Conservation (phyloP, 164 flowering plant species). For the Protea cynaroides region DNA sequence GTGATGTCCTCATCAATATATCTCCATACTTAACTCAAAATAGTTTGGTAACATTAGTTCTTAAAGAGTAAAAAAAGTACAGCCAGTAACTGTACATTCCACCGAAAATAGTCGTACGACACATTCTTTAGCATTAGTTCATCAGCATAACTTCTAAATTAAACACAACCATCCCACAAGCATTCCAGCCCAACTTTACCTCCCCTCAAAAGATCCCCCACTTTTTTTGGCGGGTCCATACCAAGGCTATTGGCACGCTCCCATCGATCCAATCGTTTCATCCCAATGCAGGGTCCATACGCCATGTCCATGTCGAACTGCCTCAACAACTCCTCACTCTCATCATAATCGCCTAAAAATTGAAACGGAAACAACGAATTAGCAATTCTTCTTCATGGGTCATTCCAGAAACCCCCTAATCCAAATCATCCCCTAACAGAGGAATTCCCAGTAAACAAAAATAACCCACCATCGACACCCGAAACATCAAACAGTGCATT, state of each 20-base stretch:
- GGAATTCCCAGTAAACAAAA: not conserved
- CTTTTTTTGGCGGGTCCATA: slow-evolving; percentile 60
- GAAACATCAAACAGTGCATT: no score
- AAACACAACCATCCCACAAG: slow-evolving; percentile 76
- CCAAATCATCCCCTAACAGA: no score
- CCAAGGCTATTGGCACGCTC: slow-evolving; percentile 65
- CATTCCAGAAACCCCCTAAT: no score
- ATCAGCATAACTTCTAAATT: slow-evolving; percentile 28
- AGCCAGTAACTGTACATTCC: slow-evolving; percentile 29
- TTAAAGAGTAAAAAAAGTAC: slow-evolving; percentile 7
- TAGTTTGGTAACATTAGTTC: no score
- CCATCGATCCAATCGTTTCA: slow-evolving; percentile 69
- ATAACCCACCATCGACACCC: not conserved
- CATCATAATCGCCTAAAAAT: slow-evolving; percentile 36
- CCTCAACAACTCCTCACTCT: slow-evolving; percentile 54
- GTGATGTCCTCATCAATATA: no score
- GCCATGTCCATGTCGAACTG: slow-evolving; percentile 84
- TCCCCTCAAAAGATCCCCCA: slow-evolving; percentile 35
- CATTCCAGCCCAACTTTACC: slow-evolving; percentile 37
- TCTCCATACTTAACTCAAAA: no score
- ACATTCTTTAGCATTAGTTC: not conserved
- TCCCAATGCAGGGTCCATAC: slow-evolving; percentile 85
- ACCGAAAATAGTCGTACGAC: not conserved
- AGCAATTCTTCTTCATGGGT: not conserved
- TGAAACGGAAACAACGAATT: not conserved